Conservation (phyloP, 164 flowering plant genomes). For the Vitis cinerea region DNA sequence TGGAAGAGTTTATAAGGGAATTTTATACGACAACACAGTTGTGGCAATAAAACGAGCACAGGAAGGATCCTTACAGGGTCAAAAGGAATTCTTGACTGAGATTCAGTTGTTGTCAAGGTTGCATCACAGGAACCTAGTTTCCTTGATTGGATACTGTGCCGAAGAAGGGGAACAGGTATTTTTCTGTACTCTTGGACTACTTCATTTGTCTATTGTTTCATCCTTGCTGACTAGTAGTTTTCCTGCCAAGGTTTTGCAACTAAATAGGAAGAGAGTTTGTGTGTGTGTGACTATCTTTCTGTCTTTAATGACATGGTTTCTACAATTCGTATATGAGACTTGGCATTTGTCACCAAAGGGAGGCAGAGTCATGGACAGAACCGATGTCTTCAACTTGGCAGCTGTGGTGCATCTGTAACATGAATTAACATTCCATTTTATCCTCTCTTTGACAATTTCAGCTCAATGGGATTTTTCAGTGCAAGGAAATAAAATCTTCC, state of each 20-base stretch:
- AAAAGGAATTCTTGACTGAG: constrained; percentile 71
- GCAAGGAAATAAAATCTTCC: no score
- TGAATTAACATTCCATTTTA: no score
- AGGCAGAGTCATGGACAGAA: no score
- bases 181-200: neutral
- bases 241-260: neutral
- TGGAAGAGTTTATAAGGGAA: constrained; percentile 74
- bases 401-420: no score
- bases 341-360: no score
- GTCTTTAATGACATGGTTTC: no score
- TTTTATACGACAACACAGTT: constrained; percentile 38
- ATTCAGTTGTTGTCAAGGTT: constrained; percentile 70
- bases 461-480: no score
- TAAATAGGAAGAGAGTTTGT: no score
- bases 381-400: no score
- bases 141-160: constrained; percentile 69
- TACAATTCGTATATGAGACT: no score
- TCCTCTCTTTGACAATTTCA: no score
- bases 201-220: neutral
- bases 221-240: neutral
- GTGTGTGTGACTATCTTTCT: no score
- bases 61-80: constrained; percentile 73
- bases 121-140: constrained; percentile 78
- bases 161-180: constrained; percentile 83
- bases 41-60: constrained; percentile 81